These are phyloP conservation scores for Nicotiana sylvestris DNA, from an alignment of 257 asterid species.

Conservation along the genomic window DNA sequence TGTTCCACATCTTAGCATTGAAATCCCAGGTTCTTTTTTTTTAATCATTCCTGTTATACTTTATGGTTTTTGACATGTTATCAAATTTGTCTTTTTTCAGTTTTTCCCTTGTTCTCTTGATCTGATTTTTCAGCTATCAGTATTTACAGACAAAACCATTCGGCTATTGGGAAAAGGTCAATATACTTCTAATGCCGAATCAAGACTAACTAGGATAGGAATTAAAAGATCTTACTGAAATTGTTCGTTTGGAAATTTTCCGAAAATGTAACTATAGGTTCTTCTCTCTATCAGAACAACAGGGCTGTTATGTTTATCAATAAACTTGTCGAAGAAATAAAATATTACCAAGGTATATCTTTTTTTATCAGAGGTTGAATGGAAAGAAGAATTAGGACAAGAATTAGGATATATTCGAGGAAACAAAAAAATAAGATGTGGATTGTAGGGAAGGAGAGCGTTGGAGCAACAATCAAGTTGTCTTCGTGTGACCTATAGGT, in stretches of 20 bases:
- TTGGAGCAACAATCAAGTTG: no score
- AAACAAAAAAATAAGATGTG: not conserved
- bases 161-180: not conserved
- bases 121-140: not conserved
- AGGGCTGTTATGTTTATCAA: not conserved
- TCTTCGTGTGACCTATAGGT: no score
- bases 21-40: slow-evolving; percentile 3
- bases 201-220: not conserved
- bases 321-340: not conserved
- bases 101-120: not conserved
- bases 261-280: not conserved
- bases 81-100: not conserved
- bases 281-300: not conserved
- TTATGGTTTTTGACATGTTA: not conserved
- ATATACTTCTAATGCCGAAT: not conserved
- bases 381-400: no score
- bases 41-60: not conserved
- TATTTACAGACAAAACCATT: not conserved
- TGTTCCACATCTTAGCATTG: not conserved
- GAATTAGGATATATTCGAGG: no score
- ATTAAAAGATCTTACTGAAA: not conserved
- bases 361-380: no score
- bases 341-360: no score
- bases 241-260: not conserved
- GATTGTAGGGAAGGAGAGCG: not conserved